Evolutionary conservation across 139 green algal species (phyloP).

Genomic region (Chara braunii): DNA sequence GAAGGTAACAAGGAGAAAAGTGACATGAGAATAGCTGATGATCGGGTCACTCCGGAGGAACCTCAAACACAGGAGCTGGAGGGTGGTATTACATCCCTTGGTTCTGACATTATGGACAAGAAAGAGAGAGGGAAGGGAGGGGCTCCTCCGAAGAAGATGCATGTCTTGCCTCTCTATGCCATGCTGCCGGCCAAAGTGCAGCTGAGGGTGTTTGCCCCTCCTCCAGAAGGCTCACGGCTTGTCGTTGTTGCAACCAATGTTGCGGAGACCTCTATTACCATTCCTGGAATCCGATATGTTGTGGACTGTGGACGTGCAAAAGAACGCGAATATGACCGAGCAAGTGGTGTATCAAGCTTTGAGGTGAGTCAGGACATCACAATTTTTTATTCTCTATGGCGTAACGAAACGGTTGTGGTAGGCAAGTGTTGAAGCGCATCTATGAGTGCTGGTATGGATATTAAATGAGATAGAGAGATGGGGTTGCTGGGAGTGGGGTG

Average conservation of each 20-base stretch:
- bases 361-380: too few species aligned
- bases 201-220: constrained; percentile 62
- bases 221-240: constrained; percentile 62
- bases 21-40: not conserved
- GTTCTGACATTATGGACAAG: too few species aligned
- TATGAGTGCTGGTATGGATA: too few species aligned
- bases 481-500: too few species aligned
- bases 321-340: constrained; percentile 10
- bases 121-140: not conserved
- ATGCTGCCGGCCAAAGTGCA: constrained; percentile 68
- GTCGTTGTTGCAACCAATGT: constrained; percentile 97
- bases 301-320: constrained; percentile 30
- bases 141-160: constrained; percentile 18
- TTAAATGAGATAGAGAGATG: too few species aligned
- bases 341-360: constrained; percentile 54
- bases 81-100: too few species aligned
- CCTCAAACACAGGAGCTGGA: too few species aligned
- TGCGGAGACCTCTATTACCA: constrained; percentile 95
- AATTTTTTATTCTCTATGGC: too few species aligned
- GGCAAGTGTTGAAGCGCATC: too few species aligned
- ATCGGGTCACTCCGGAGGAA: too few species aligned
- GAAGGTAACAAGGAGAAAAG: not conserved
- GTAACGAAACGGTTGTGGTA: too few species aligned
- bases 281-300: constrained; percentile 61
- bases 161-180: constrained; percentile 93